phyloP scores from a whole-genome alignment of 1,139 yeast species.

The Barnettozyma hawaiiensis region DNA sequence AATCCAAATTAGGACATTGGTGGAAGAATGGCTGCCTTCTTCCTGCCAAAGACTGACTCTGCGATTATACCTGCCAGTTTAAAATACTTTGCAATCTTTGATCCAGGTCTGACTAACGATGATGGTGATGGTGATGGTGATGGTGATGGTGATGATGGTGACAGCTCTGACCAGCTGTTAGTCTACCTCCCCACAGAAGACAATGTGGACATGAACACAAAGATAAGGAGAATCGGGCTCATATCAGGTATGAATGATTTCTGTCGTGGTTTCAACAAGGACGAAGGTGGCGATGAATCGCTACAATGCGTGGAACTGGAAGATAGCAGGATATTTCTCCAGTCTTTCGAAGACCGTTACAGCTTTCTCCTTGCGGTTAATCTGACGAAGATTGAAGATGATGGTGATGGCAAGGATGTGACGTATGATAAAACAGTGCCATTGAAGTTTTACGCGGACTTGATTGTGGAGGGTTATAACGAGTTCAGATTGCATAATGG shows the following conservation, averaged over 20 bases:
- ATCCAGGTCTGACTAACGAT: constrained; percentile 13
- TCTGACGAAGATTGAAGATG: constrained; percentile 16
- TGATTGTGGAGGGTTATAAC: constrained; percentile 18
- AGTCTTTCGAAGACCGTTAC: constrained; percentile 23
- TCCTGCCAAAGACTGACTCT: constrained; percentile 18
- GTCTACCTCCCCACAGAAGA: constrained; percentile 10
- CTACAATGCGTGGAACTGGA: constrained; percentile 28
- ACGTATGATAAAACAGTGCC: constrained; percentile 16
- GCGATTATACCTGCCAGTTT: constrained; percentile 10
- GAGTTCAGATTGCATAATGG: constrained; percentile 24
- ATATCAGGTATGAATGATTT: constrained; percentile 32
- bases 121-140: constrained; percentile 12
- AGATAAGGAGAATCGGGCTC: constrained; percentile 32
- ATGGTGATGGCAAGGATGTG: constrained; percentile 10
- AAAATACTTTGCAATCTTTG: constrained; percentile 18
- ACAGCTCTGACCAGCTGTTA: constrained; percentile 9
- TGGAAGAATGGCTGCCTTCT: constrained; percentile 26
- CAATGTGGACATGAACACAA: constrained; percentile 23
- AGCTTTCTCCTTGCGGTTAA: constrained; percentile 13
- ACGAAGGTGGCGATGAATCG: constrained; percentile 13
- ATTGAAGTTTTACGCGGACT: constrained; percentile 5
- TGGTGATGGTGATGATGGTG: too few relatives aligned
- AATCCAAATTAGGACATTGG: too few relatives aligned
- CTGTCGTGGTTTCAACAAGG: constrained; percentile 21
- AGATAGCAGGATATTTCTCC: constrained; percentile 23